Evolutionary conservation across 1,139 yeast species (phyloP).

Genomic region (Pichia sp.): DNA sequence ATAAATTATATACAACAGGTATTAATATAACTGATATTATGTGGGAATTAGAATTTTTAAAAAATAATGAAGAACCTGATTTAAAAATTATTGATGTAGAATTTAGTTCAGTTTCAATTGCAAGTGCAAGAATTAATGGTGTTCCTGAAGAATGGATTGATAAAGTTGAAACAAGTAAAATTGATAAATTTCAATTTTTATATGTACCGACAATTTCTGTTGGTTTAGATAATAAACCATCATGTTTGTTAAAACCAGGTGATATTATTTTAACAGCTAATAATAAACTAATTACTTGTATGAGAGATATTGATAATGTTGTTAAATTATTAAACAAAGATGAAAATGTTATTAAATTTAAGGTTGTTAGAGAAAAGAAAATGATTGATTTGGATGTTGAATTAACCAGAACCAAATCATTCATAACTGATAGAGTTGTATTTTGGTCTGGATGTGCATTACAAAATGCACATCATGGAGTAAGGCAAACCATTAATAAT

Average conservation of each 20-base stretch:
- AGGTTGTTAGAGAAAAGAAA: conserved; percentile 57
- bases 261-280: conserved; percentile 73
- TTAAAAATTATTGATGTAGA: conserved; percentile 74
- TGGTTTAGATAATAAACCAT: conserved; percentile 23
- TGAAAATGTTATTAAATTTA: conserved; percentile 43
- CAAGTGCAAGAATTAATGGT: conserved; percentile 78
- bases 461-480: conserved; percentile 65
- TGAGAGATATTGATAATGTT: conserved; percentile 60
- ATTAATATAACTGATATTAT: conserved; percentile 63
- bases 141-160: conserved; percentile 80
- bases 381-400: conserved; percentile 55
- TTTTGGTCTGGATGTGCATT: conserved; percentile 77
- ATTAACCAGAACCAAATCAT: conserved; percentile 49
- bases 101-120: conserved; percentile 59
- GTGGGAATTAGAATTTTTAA: conserved; percentile 51
- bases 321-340: conserved; percentile 27
- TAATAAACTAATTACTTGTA: conserved; percentile 54
- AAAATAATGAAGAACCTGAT: conserved; percentile 41
- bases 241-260: conserved; percentile 44
- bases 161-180: conserved; percentile 50
- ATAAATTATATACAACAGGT: conserved; percentile 68
- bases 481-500: conserved; percentile 66
- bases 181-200: conserved; percentile 67
- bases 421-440: conserved; percentile 62
- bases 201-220: conserved; percentile 58